Evolutionary conservation across 2,329 filamentous ascomycete genomes (phyloP).

Genomic region (Cladosporium austrohemisphaericum): DNA sequence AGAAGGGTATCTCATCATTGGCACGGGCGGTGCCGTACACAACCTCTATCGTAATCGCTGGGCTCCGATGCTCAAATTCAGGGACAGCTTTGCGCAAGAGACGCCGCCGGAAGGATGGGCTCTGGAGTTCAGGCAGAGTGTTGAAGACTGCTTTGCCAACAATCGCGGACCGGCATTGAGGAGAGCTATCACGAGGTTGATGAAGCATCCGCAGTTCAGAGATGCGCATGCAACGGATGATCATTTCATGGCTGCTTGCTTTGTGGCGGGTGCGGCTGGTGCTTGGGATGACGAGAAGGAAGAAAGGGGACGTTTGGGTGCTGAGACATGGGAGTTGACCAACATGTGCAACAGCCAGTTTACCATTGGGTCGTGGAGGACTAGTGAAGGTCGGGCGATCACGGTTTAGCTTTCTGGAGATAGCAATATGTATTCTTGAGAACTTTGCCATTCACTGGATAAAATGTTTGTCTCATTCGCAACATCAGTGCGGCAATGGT

Average conservation of each 20-base stretch:
- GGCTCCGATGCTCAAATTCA: conserved; percentile 60
- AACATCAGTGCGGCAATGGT: too few relatives aligned
- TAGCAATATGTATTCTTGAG: too few relatives aligned
- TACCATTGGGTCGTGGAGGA: conserved; percentile 45
- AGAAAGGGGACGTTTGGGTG: conserved; percentile 43
- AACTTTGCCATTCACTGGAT: too few relatives aligned
- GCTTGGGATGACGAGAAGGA: conserved; percentile 38
- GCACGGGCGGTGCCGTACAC: conserved; percentile 62
- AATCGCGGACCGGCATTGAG: conserved; percentile 53
- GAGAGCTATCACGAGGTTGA: conserved; percentile 56
- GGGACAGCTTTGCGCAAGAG: conserved; percentile 60
- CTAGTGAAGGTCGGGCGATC: conserved; percentile 11
- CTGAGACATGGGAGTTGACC: conserved; percentile 63
- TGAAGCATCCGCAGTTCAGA: conserved; percentile 64
- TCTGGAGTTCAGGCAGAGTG: conserved; percentile 62
- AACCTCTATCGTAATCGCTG: conserved; percentile 67
- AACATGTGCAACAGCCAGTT: conserved; percentile 63
- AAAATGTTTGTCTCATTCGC: too few relatives aligned
- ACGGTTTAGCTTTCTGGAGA: too few relatives aligned
- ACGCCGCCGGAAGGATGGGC: conserved; percentile 58
- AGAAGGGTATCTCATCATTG: conserved; percentile 56
- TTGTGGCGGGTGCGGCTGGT: conserved; percentile 57
- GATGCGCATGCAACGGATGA: conserved; percentile 69
- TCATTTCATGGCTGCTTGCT: conserved; percentile 64
- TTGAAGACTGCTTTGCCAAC: conserved; percentile 57